Base-by-base conservation (phyloP, 352 stramenopile genomes). In the Peronospora destructor region DNA sequence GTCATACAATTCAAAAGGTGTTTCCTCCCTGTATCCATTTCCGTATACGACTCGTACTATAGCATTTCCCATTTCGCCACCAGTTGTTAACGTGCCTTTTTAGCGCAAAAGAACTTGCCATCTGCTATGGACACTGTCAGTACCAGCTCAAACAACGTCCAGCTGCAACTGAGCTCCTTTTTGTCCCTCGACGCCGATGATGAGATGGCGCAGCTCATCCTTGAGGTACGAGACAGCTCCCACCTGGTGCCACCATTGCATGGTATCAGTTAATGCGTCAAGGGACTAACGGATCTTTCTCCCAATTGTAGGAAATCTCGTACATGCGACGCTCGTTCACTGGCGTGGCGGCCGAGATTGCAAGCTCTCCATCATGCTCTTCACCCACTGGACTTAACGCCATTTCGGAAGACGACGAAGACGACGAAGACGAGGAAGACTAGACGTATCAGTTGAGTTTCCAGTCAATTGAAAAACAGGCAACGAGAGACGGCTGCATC, bases 141-240 rank as follows among this genome's bases (percentile, higher is more conserved):
- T 28, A 47, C 52, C 32, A 68, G 56, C 49, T 25, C 41, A 2
- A 49, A 58, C 47, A 71, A 83, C 54, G 68, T 73, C 16, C 74
- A 85, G 40, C 54, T 71, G 40, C 77, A 88, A 65, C 63, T 91
- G 47, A 84, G 79, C 66, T 85, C 71, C 60, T 91, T 91, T 45
- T 57, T 91, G 42, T 87, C 79, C 21, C 61, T 91, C 37, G 69
- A 62, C 43, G 76, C 73, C 17, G 66, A 87, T 59, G 79, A 91
- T 57, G 79, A 91, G 49, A 73, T 87, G 66, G 68, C 76, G 37
- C 74, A 86, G 47, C 58, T 85, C 33, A 87, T 90, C 42, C 78
- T 90, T 48, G 78, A 90, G 76, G 76, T 87, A 52, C 30, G 61
- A n/a, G 7, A 16, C 26, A n/a, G 12, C 6, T 6, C n/a, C 37